Base-by-base conservation (phyloP, 495 filamentous ascomycete species). In the Podospora anserina region DNA sequence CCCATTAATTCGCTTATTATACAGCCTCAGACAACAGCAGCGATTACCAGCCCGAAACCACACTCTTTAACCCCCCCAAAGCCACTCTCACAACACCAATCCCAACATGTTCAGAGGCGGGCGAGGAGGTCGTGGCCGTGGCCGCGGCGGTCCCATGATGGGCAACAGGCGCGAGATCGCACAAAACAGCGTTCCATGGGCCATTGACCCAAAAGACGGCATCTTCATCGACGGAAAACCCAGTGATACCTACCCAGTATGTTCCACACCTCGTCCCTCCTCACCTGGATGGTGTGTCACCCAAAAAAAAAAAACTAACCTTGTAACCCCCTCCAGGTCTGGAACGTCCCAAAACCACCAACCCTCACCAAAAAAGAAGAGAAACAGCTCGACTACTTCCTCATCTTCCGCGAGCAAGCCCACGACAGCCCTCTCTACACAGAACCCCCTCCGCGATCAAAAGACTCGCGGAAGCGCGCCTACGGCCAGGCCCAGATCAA, bases 401-500 rank as follows among this genome's bases (percentile, higher is more conserved):
- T 83, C 69, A 70, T 79, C 28, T 78, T 85, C 70, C 83, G 83
- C 60, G 76, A 76, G 19, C 76, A 82, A 57, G 78, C 82, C 72
- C 83, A 86, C 71, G 75, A 79, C 58, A 74, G 77, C 0, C 82
- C 84, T 0, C 76, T 85, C 44, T 87, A 86, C 71, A 86, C 84
- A 9, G 39, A 49, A 18, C 39, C 39, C 15, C 39, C 39, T 49
- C 39, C 39, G 6, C 39, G 39, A 49, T 13, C 39, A 11, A 11
- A 16, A 49, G 78, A 84, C 63, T 71, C 75, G 1, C 78, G 70
- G 64, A 18, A 20, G 61, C 77, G 78, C 20, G 70, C 74, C 30
- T 85, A 84, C 75, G 78, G 81, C 61, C 82, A 84, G 65, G 77
- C 82, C 20, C 82, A 86, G 69, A 68, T 81, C 72, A 85, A 86